Conservation (phyloP, 495 filamentous ascomycete genomes). For the Glarea lozoyensis region DNA sequence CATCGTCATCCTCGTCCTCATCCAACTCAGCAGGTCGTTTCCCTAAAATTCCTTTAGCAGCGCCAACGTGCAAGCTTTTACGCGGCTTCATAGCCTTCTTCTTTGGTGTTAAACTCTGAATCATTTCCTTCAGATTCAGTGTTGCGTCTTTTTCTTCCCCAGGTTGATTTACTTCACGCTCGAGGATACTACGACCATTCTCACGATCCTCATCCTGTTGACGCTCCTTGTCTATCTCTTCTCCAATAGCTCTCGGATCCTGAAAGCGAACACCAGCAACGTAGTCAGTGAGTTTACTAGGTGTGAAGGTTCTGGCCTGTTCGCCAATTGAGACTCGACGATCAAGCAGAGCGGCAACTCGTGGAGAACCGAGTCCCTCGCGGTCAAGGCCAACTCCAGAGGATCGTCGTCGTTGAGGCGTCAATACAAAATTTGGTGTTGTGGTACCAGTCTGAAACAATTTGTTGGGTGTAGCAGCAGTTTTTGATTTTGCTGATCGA, state of each 20-base stretch:
- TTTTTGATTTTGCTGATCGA: conserved; percentile 10
- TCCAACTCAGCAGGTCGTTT: conserved; percentile 69
- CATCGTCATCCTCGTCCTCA: conserved; percentile 56
- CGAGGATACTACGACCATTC: conserved; percentile 44
- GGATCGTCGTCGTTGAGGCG: conserved; percentile 51
- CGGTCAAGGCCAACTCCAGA: conserved; percentile 70
- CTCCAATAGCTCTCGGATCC: conserved; percentile 56
- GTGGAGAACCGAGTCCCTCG: conserved; percentile 69
- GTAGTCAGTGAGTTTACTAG: conserved; percentile 30
- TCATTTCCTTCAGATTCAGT: conserved; percentile 63
- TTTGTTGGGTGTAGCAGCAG: conserved; percentile 18
- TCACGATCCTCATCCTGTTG: conserved; percentile 54
- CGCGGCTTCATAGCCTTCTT: conserved; percentile 57
- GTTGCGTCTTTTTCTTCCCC: conserved; percentile 51
- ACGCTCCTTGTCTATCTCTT: conserved; percentile 60
- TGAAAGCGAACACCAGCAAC: conserved; percentile 43
- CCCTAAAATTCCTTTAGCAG: conserved; percentile 64
- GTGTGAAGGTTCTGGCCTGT: conserved; percentile 50
- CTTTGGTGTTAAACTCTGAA: conserved; percentile 67
- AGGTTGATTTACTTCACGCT: conserved; percentile 35
- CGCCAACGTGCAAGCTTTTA: conserved; percentile 70
- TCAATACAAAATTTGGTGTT: conserved; percentile 56
- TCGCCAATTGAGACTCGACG: conserved; percentile 65
- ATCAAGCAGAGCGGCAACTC: conserved; percentile 63
- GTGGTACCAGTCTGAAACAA: conserved; percentile 54